These are phyloP conservation scores for Pythium biforme DNA, from an alignment of 352 stramenopile genomes.

Conservation along the genomic window DNA sequence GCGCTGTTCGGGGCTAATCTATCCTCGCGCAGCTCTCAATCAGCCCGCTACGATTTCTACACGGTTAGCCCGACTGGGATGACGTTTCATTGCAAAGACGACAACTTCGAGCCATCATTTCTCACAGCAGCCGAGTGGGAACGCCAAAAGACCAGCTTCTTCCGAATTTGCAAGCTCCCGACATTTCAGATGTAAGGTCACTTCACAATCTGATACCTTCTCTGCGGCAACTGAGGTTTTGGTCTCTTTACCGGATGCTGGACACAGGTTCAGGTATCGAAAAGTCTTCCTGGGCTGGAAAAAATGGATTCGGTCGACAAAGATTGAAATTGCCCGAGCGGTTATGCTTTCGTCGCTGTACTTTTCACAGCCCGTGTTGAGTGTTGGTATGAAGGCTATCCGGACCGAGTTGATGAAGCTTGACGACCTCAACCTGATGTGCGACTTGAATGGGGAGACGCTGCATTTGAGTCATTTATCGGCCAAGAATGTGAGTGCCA, in stretches of 20 bases:
- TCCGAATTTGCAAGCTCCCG: slow-evolving; percentile 29
- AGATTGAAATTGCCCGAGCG: slow-evolving; percentile 43
- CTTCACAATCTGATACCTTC: background rate
- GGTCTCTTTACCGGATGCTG: background rate
- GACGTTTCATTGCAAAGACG: slow-evolving; percentile 58
- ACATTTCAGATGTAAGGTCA: slow-evolving; percentile 52
- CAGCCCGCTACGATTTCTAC: slow-evolving; percentile 61
- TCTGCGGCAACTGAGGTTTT: background rate
- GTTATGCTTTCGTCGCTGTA: slow-evolving; percentile 44
- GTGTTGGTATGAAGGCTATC: slow-evolving; percentile 36
- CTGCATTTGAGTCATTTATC: slow-evolving; percentile 34
- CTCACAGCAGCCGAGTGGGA: slow-evolving; percentile 51
- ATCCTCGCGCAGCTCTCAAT: slow-evolving; percentile 3
- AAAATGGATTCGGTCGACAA: slow-evolving; percentile 43
- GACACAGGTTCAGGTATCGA: slow-evolving; percentile 55
- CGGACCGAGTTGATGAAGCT: slow-evolving; percentile 33
- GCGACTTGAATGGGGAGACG: slow-evolving; percentile 44
- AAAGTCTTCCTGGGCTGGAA: slow-evolving; percentile 66
- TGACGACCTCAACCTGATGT: slow-evolving; percentile 37
- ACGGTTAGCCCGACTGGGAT: slow-evolving; percentile 56
- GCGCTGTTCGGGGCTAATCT: slow-evolving; percentile 20
- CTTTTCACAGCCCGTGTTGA: slow-evolving; percentile 45
- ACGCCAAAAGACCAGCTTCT: slow-evolving; percentile 46
- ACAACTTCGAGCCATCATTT: slow-evolving; percentile 45
- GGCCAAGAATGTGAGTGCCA: slow-evolving; percentile 35